Evolutionary conservation across 2,329 filamentous ascomycete species (phyloP), one percentile per base, ranked within the genome.

Genomic region (Exophiala sp.): DNA sequence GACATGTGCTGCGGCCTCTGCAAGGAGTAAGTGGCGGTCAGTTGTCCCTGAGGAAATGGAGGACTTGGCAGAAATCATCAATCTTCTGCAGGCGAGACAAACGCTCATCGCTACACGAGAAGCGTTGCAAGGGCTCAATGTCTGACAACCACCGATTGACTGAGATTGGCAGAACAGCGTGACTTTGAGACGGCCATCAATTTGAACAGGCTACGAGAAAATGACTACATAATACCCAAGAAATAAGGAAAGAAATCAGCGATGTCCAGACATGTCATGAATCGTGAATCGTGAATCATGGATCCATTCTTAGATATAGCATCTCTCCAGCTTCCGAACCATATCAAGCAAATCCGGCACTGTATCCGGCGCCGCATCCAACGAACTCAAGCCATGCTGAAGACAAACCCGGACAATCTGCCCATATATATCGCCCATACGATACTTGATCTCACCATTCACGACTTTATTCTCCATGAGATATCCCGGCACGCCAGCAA

Each of bases 341-440:
- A 46, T 46, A 14, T 39, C 18, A 3, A 37, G 43, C 34, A 46
- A 16, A 38, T 23, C 16, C 13, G 4, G 43, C 5, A 46, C 7
- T 1, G 30, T 39, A n/a, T 46, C 32, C 1, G 41, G 23, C 6
- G 30, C 43, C 1, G 43, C 30, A 22, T 38, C 30, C 19, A 24
- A 5, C 30, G 22, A 10, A 7, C 10, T 39, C 24, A 37, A 18
- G 32, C 43, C 34, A 23, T 16, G 19, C 6, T 46, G 13, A 7
- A 46, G 18, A 38, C 43, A 46, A 10, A 21, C 16, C 13, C 13
- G 14, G 14, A 46, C 30, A 10, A 27, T 19, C 13, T 18, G 13
- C 3, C 18, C 32, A 29, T 32, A 46, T 16, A 24, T 14, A 46
- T 46, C 43, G 19, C 32, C 43, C 43, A 46, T 46, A 22, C 43